Percentiles rank a stretch among this genome's conserved stretches.
Conservation (phyloP, 2,329 filamentous ascomycete species). For the Scedosporium minutisporum region DNA sequence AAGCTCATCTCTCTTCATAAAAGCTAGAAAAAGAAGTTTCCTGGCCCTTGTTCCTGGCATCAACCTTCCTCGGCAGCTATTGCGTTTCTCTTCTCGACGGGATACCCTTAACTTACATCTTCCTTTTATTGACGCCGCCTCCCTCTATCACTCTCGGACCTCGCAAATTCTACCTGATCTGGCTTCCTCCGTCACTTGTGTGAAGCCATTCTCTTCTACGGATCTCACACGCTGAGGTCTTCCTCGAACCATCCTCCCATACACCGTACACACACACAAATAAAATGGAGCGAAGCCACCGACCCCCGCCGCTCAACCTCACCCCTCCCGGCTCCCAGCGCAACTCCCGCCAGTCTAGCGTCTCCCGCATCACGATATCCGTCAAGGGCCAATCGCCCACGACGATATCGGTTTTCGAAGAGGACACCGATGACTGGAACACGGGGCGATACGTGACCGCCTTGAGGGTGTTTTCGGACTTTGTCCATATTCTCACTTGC, state of each 20-base stretch:
- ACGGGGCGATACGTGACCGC: slow-evolving; percentile 5
- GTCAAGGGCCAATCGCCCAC: slow-evolving; percentile 2
- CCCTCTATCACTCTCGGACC: no score
- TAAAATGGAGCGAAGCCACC: slow-evolving; percentile 20
- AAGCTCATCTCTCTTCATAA: not conserved
- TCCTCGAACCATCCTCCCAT: not conserved
- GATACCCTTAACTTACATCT: no score
- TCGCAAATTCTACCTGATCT: no score
- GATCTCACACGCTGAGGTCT: not conserved
- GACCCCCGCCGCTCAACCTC: slow-evolving; percentile 23
- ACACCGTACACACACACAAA: not conserved
- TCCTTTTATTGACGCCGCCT: no score
- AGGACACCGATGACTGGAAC: slow-evolving; percentile 2
- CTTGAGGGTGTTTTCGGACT: slow-evolving; percentile 20
- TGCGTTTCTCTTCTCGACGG: no score
- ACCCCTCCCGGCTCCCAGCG: slow-evolving; percentile 14
- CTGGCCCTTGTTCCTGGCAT: not conserved
- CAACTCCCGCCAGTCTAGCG: slow-evolving; percentile 6
- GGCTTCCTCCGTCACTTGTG: no score
- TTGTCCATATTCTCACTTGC: slow-evolving; percentile 20
- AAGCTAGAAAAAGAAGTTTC: not conserved
- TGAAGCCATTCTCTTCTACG: no score
- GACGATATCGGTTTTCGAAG: slow-evolving; percentile 7
- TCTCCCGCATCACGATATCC: slow-evolving; percentile 6
- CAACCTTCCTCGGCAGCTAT: no score